Conservation (phyloP, 2,329 filamentous ascomycete genomes). For the Hypoxylon sp. region DNA sequence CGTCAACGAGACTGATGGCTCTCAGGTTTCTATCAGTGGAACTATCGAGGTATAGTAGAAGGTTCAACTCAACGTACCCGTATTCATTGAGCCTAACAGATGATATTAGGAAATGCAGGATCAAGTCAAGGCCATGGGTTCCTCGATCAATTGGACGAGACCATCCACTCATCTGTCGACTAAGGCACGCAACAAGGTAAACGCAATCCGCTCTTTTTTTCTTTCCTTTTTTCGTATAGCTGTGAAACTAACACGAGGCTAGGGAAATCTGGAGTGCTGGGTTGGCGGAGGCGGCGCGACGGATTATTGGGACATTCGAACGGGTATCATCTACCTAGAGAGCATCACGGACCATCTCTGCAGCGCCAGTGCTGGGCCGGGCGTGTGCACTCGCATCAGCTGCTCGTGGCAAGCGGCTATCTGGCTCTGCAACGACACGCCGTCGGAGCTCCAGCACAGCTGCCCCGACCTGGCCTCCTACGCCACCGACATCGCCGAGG, state of each 20-base stretch:
- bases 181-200: neutral
- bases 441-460: neutral
- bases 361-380: slow-evolving; percentile 6
- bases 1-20: slow-evolving; percentile 6
- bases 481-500: slow-evolving; percentile 19
- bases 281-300: neutral
- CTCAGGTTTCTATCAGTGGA: slow-evolving; percentile 12
- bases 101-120: neutral
- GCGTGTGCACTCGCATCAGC: slow-evolving; percentile 11
- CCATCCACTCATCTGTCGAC: neutral
- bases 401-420: slow-evolving; percentile 23
- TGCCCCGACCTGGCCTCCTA: slow-evolving; percentile 23
- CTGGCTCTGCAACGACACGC: slow-evolving; percentile 36
- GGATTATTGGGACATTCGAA: neutral
- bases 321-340: neutral
- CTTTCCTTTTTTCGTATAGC: no score
- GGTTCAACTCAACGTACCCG: no score
- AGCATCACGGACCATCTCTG: neutral
- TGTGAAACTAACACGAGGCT: no score
- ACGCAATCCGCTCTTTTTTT: no score
- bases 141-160: neutral
- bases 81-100: no score
- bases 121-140: neutral
- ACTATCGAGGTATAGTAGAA: slow-evolving; percentile 13
- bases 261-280: no score